phyloP scores from a whole-genome alignment of 208 protist genomes.

The Trichomonas vaginalis region DNA sequence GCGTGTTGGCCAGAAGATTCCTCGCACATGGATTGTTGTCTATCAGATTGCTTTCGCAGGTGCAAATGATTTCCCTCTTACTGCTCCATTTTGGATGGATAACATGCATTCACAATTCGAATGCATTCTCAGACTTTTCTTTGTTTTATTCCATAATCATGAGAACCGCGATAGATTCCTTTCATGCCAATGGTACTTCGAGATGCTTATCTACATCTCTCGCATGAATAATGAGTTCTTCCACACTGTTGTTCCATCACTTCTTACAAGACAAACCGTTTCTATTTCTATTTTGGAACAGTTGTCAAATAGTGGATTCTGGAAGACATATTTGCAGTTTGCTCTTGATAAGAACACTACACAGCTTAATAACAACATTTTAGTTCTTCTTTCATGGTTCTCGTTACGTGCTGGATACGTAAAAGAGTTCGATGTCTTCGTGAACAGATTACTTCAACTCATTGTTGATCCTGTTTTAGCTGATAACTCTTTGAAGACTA shows the following conservation, averaged over 20 bases:
- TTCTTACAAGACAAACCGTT: neutral
- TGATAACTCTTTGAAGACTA: neutral
- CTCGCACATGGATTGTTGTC: neutral
- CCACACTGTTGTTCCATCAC: neutral
- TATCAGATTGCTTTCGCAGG: neutral
- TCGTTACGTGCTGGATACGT: neutral
- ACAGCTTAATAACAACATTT: neutral
- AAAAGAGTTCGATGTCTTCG: neutral
- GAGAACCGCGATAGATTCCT: neutral
- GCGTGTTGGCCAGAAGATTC: neutral
- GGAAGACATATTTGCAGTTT: neutral
- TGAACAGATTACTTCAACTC: neutral
- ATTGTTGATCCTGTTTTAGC: neutral
- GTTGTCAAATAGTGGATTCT: neutral
- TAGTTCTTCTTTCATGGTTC: neutral
- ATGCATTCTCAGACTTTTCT: neutral
- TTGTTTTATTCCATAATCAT: neutral
- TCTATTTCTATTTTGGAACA: neutral
- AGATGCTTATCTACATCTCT: neutral
- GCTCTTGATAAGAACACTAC: neutral
- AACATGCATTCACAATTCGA: neutral
- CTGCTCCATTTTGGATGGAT: neutral
- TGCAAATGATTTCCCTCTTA: neutral
- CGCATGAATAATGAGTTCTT: neutral
- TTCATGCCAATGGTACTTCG: neutral